Base-by-base conservation (phyloP, 1,139 yeast genomes). In the Maudiozyma humilis region DNA sequence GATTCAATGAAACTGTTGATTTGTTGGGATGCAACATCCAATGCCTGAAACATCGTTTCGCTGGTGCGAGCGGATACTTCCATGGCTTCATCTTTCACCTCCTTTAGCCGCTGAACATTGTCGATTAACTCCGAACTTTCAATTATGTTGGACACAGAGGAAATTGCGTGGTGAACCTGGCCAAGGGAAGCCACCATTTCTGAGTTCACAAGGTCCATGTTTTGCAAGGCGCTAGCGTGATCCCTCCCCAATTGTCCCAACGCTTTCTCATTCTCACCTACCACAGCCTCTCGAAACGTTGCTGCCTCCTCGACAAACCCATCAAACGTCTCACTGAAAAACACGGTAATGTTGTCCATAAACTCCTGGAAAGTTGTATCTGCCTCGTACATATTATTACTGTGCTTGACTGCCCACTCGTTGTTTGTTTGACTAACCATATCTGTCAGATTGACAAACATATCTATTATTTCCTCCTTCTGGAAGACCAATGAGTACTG, bases 401-500 rank as follows among this genome's bases (percentile, higher is more conserved):
- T 36, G 31, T 32, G 46, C 27, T 32, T 40, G 33, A 12, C 33
- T 19, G 14, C 53, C 52, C 44, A 41, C 12, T 51, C 48, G 1
- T 49, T 47, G 36, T 60, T 49, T 4, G 65, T 48, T 2, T 51
- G 46, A 1, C 49, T 53, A 46, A 62, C 63, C 31, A 59, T 44
- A 4, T 54, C 56, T 0, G 81, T 75, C 7, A 78, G 67, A 46
- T 76, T 76, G 16, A 68, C 45, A 50, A 73, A 76, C 29, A 76
- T 55, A 12, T 62, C 54, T 36, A 76, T 48, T 0, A 77, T 66
- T 44, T 73, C 77, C 36, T 73, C 76, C 47, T 75, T 76, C 47
- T 75, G 76, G 50, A 60, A 74, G 0, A 80, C 79, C 3, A 73
- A 51, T 0, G 77, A 66, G 40, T 73, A 71, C 45, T 75, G 78